phyloP scores from a whole-genome alignment of 129 eudicot species.

The Flaveria ramosissima region DNA sequence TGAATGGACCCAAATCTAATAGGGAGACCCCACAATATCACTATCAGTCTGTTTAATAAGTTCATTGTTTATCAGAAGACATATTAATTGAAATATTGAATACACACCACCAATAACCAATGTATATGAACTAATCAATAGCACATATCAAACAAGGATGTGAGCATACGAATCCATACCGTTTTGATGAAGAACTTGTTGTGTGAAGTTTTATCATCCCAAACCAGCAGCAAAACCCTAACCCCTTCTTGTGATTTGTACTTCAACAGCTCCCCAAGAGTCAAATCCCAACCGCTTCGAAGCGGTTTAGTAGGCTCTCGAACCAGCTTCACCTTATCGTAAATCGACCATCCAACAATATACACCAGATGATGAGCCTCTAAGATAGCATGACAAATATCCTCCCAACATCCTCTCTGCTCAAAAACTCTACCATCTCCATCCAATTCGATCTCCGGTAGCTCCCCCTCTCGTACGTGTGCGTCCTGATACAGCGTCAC shows the following conservation, averaged over 20 bases:
- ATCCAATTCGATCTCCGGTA: slow-evolving; percentile 62
- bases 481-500: slow-evolving; percentile 86
- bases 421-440: slow-evolving; percentile 28
- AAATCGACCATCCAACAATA: slow-evolving; percentile 82
- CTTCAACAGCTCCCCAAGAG: slow-evolving; percentile 69
- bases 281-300: slow-evolving; percentile 60
- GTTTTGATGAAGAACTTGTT: slow-evolving; percentile 71
- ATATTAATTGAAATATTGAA: background rate
- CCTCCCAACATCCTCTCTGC: slow-evolving; percentile 80
- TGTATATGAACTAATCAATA: background rate
- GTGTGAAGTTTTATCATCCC: slow-evolving; percentile 93
- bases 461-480: slow-evolving; percentile 45
- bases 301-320: slow-evolving; percentile 63
- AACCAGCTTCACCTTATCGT: slow-evolving; percentile 75
- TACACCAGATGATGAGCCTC: slow-evolving; percentile 86
- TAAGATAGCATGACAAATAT: slow-evolving; percentile 76
- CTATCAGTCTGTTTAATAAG: background rate
- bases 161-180: slow-evolving; percentile 40
- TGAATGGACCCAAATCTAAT: slow-evolving; percentile 21
- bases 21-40: slow-evolving; percentile 21
- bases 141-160: slow-evolving; percentile 7
- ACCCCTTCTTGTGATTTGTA: slow-evolving; percentile 92
- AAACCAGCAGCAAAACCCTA: slow-evolving; percentile 77
- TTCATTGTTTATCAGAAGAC: background rate
- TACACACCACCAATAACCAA: slow-evolving; percentile 3